Evolutionary conservation across 345 rosid species (phyloP).

Genomic region (Raphanus raphanistrum): DNA sequence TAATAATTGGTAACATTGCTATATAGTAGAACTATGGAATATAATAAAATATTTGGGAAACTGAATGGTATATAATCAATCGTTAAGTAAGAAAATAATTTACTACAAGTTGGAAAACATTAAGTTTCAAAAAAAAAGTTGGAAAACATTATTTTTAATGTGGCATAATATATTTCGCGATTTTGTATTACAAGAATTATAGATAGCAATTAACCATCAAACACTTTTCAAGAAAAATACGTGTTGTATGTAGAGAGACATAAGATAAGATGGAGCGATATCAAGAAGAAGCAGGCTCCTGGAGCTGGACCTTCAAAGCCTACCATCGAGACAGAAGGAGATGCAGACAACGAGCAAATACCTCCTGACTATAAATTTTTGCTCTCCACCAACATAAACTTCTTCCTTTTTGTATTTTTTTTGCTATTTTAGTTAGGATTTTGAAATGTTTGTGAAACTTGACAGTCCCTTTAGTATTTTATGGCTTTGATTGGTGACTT

Average conservation of each 20-base stretch:
- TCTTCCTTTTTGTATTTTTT: not conserved
- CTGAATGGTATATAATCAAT: not conserved
- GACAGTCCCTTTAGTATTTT: not conserved
- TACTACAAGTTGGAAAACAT: not conserved
- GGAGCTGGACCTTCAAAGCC: slow-evolving; percentile 76
- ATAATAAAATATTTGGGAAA: not conserved
- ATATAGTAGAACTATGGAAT: not conserved
- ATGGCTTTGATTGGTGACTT: no score
- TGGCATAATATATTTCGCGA: not conserved
- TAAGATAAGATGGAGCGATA: slow-evolving; percentile 52
- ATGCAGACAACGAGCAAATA: slow-evolving; percentile 90
- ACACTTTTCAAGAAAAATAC: not conserved
- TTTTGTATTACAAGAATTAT: not conserved
- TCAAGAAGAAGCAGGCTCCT: slow-evolving; percentile 90
- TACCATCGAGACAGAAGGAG: slow-evolving; percentile 80
- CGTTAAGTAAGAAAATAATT: not conserved
- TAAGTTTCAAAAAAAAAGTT: no score
- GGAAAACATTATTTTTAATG: not conserved
- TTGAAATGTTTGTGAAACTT: slow-evolving; percentile 19
- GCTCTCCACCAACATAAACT: not conserved
- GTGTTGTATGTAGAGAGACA: not conserved
- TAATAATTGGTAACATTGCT: not conserved
- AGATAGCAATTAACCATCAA: not conserved
- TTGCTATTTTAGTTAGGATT: not conserved
- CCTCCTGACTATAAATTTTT: slow-evolving; percentile 59